These are phyloP conservation scores for Paraphysoderma sedebokerense DNA, from an alignment of 371 early-diverging fungal genomes.

Conservation along the genomic window DNA sequence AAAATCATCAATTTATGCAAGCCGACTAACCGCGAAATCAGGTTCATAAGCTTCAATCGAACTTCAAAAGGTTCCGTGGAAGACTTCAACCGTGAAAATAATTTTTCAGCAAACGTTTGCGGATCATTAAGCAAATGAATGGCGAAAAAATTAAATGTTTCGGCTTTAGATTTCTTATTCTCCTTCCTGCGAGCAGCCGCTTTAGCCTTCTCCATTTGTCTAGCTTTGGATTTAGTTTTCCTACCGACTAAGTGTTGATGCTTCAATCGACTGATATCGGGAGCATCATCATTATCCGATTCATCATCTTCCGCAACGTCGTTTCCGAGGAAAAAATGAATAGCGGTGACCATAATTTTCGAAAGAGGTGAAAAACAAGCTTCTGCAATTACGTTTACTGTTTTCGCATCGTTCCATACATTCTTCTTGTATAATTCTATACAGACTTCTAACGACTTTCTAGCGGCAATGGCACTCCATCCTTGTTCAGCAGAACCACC, in stretches of 20 bases:
- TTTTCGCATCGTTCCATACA: constrained; percentile 92
- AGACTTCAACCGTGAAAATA: constrained; percentile 48
- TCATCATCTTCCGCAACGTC: constrained; percentile 48
- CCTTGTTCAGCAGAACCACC: not conserved
- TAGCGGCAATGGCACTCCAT: constrained; percentile 55
- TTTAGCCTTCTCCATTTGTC: constrained; percentile 1
- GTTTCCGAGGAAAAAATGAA: constrained; percentile 82
- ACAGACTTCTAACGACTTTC: constrained; percentile 85
- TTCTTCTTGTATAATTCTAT: constrained; percentile 88
- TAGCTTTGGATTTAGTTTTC: constrained; percentile 26
- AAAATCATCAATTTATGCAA: constrained; percentile 79
- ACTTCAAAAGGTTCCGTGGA: constrained; percentile 49
- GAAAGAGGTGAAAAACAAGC: constrained; percentile 79
- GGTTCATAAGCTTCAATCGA: constrained; percentile 72
- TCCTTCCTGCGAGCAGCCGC: constrained; percentile 19
- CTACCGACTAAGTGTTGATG: no score
- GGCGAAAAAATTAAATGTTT: constrained; percentile 75
- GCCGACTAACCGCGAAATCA: constrained; percentile 83
- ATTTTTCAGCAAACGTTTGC: constrained; percentile 82
- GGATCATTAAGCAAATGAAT: constrained; percentile 87
- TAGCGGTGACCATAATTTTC: constrained; percentile 76
- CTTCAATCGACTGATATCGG: constrained; percentile 25
- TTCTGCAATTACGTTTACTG: constrained; percentile 90
- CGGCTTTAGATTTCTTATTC: constrained; percentile 42
- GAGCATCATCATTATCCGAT: constrained; percentile 26